Conservation (phyloP, 495 filamentous ascomycete species). For the Aspergillus cavernicola region DNA sequence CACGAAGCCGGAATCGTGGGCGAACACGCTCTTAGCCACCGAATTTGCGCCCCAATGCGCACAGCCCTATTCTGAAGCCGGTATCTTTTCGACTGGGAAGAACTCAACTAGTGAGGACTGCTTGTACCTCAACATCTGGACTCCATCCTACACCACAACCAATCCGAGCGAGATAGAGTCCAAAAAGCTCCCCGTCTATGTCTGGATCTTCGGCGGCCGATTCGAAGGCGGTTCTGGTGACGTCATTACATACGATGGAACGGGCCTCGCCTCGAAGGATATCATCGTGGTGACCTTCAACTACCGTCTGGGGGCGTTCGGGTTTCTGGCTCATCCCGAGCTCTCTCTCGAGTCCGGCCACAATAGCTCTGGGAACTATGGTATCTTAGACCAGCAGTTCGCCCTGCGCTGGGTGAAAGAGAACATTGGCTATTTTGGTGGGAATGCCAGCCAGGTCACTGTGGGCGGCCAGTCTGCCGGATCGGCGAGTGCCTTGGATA, state of each 20-base stretch:
- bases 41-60: constrained; percentile 17
- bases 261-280: constrained; percentile 16
- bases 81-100: constrained; percentile 18
- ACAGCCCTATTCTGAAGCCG: constrained; percentile 4
- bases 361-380: constrained; percentile 33
- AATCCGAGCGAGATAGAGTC: constrained; percentile 2
- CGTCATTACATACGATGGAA: constrained; percentile 16
- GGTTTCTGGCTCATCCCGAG: constrained; percentile 29
- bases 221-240: constrained; percentile 15
- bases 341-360: constrained; percentile 22
- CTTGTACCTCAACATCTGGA: constrained; percentile 34
- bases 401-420: constrained; percentile 43
- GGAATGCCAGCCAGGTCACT: constrained; percentile 38
- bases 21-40: constrained; percentile 11
- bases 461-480: constrained; percentile 47
- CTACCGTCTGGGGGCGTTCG: constrained; percentile 32
- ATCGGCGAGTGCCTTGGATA: constrained; percentile 34
- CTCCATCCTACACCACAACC: constrained; percentile 27
- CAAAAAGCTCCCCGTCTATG: constrained; percentile 26
- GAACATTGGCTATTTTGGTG: constrained; percentile 43
- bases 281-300: constrained; percentile 14
- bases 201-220: constrained; percentile 29
- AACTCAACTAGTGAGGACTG: constrained; percentile 32
- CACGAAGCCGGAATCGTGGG: background rate
- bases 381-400: constrained; percentile 37